Evolutionary conservation across 306 rosid genomes (phyloP), one percentile per base, ranked within the genome.

Genomic region (Spatholobus suberectus): DNA sequence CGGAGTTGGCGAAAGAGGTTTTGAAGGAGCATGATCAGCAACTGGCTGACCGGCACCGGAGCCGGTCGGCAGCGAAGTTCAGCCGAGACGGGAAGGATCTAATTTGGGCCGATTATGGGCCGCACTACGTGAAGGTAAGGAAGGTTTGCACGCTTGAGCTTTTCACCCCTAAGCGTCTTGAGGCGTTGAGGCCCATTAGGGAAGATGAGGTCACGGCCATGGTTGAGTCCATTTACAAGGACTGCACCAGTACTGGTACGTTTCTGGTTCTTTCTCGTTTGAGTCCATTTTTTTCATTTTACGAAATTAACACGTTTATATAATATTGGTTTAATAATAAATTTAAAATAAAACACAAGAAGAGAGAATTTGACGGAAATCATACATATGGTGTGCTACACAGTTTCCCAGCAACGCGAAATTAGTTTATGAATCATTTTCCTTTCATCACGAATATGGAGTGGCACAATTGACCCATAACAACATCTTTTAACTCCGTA

Each of bases 21-120:
- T 75, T 95, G 6, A 95, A 93, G 80, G 98, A 93, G 38, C 76
- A 92, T 0, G 98, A 95, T 34, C 96, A 93, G 85, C 89, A 87
- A 0, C 72, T 95, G 15, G 97, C 98, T 0, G 93, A 95, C 40
- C 76, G 98, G 5, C 92, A 89, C 17, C 72, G 98, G 61, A 95
- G 69, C 61, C 77, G 98, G 37, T 90, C 98, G 2, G 89, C 97
- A 0, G 98, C 96, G 2, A 91, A 81, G 80, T 87, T 93, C n/a
- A 93, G 98, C 83, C 72, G 90, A 32, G 94, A 93, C 65, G 98
- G 98, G 1, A 61, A 86, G 85, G 98, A 95, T 61, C 92, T 95
- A 0, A 92, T 93, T 4, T 95, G 98, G 98, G 98, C 98, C 0
- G 98, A 95, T 41, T 95, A 93, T 72, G 99, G 99, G 0, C 96